These are phyloP conservation scores for Metschnikowia colocasiae DNA, from an alignment of 805 yeast species.

Conservation along the genomic window DNA sequence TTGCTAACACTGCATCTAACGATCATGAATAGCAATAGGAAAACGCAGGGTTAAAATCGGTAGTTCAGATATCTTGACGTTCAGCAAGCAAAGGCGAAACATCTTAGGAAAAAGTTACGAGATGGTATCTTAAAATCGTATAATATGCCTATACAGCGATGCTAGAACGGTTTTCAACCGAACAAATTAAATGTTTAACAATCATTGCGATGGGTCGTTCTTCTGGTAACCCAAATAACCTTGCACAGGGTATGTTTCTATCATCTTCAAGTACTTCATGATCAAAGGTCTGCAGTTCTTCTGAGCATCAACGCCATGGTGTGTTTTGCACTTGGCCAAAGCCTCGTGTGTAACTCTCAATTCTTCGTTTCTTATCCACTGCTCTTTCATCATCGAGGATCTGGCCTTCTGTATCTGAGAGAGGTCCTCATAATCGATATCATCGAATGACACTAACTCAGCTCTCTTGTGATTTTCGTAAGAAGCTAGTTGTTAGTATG, in stretches of 20 bases:
- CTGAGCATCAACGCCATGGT: slow-evolving; percentile 44
- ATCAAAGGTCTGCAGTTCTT: slow-evolving; percentile 81
- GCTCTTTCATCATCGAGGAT: slow-evolving; percentile 73
- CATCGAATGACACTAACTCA: slow-evolving; percentile 77
- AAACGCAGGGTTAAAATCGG: too few relatives aligned
- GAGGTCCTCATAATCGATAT: slow-evolving; percentile 68
- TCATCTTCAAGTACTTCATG: slow-evolving; percentile 71
- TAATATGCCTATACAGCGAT: slow-evolving; percentile 14
- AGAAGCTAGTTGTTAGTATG: slow-evolving; percentile 20
- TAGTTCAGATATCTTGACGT: too few relatives aligned
- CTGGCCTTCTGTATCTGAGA: slow-evolving; percentile 68
- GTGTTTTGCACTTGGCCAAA: slow-evolving; percentile 70
- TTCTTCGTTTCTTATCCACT: slow-evolving; percentile 68
- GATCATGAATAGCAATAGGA: neutral
- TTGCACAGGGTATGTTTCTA: slow-evolving; percentile 62
- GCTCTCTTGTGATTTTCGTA: slow-evolving; percentile 50
- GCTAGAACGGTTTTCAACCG: slow-evolving; percentile 9
- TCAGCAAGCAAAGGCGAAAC: too few relatives aligned
- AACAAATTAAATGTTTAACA: slow-evolving; percentile 1
- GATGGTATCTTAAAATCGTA: slow-evolving; percentile 4
- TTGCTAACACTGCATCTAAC: neutral
- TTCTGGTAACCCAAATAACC: slow-evolving; percentile 86
- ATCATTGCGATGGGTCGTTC: slow-evolving; percentile 73
- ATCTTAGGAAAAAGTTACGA: neutral
- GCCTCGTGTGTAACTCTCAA: slow-evolving; percentile 70